These are phyloP conservation scores for Agaricus sinodeliciosus DNA, from an alignment of 768 basidiomycete genomes.

Conservation along the genomic window DNA sequence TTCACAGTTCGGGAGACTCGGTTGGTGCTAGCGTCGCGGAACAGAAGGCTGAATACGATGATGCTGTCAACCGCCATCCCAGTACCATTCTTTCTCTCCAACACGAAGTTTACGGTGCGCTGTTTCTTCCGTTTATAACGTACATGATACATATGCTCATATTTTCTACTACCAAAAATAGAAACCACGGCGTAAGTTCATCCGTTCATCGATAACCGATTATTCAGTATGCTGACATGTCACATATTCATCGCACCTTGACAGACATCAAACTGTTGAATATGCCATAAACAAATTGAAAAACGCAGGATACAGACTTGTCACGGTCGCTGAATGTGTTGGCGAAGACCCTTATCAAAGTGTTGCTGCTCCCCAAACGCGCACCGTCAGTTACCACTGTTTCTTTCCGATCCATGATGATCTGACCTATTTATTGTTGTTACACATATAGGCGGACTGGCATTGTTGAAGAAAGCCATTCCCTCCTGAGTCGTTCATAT, in stretches of 20 bases:
- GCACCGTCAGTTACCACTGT: constrained; percentile 17
- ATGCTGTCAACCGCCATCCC: constrained; percentile 15
- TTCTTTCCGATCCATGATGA: neutral
- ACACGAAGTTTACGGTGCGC: constrained; percentile 26
- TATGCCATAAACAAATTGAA: constrained; percentile 27
- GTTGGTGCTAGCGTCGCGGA: constrained; percentile 3
- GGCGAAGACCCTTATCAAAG: constrained; percentile 25
- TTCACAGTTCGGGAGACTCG: constrained; percentile 13
- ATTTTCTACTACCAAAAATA: neutral
- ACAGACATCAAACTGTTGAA: constrained; percentile 25
- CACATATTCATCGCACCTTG: neutral
- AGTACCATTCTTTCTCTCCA: constrained; percentile 27
- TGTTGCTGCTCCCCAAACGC: constrained; percentile 16
- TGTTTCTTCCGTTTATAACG: neutral
- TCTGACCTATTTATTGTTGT: neutral
- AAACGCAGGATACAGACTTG: constrained; percentile 29
- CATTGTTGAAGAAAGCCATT: constrained; percentile 13
- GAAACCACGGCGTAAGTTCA: constrained; percentile 17
- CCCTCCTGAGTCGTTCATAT: neutral
- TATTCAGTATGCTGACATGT: neutral
- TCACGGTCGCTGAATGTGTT: constrained; percentile 30
- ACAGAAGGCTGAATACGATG: constrained; percentile 12
- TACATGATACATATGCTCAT: neutral
- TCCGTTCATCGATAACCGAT: too few species aligned
- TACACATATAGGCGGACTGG: constrained; percentile 16